Evolutionary conservation across 345 rosid genomes (phyloP), one percentile per base, ranked within the genome.

Genomic region (Cardamine chenopodiifolia): DNA sequence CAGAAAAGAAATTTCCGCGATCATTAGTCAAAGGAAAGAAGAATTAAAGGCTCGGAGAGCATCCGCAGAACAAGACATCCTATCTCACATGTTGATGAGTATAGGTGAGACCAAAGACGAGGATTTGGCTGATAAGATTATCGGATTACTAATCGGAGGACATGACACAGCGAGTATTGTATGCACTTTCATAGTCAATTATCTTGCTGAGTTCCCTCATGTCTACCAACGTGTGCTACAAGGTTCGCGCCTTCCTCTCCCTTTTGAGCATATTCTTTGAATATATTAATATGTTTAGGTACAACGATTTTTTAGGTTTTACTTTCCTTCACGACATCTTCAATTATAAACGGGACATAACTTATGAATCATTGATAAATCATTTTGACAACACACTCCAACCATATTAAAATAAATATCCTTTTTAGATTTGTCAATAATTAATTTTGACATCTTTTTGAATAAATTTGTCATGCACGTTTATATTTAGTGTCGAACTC

Each of bases 141-240:
- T 78, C 28, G 79, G 76, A 22, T n/a, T 81, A 50, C 23, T 81
- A 66, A 66, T 81, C 1, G 82, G 76, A 18, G 84, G 84, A 66
- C 76, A 77, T 48, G 84, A 81, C 53, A 79, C 85, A 1, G 71
- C 78, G 14, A 76, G 80, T 72, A 81, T 73, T 3, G 67, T 66
- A 19, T 63, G 78, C 35, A 75, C 78, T 68, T 79, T 82, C 57
- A 3, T 82, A 23, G 71, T 79, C 48, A 63, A 62, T 68, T 79
- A 49, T 58, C 82, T 76, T 26, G 76, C 82, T 13, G 79, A 82
- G 32, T 68, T 62, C 4, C 85, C 85, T 62, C 66, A 63, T 53
- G 53, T 79, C 28, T 79, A 82, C 32, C 35, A 68, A 22, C 59
- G 48, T 68, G 85, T 82, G 47, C 66, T 66, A 31, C 68, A 62